These are phyloP conservation scores for Sugiyamaella grinbergsii DNA, from an alignment of 1,139 yeast genomes.

Conservation along the genomic window DNA sequence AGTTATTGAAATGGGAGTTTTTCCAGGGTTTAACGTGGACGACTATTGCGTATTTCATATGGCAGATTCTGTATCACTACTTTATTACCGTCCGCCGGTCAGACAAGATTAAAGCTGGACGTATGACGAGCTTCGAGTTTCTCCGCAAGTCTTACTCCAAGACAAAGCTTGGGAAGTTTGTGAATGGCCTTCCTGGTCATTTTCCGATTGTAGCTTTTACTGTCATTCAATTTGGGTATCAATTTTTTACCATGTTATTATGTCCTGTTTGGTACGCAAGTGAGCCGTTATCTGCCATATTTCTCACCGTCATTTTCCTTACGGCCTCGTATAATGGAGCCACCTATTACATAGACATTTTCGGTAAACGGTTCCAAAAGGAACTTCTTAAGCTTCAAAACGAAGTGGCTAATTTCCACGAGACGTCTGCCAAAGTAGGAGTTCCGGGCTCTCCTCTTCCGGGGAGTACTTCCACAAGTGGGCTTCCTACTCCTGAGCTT, in stretches of 20 bases:
- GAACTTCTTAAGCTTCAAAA: conserved; percentile 71
- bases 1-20: conserved; percentile 68
- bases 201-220: conserved; percentile 86
- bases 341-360: conserved; percentile 86
- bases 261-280: conserved; percentile 85
- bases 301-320: conserved; percentile 69
- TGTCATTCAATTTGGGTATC: conserved; percentile 82
- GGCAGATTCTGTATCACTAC: conserved; percentile 91
- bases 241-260: conserved; percentile 81
- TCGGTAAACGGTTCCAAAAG: conserved; percentile 78
- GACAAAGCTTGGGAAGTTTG: conserved; percentile 70
- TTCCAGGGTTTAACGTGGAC: conserved; percentile 75
- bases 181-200: conserved; percentile 78
- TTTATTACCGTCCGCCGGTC: conserved; percentile 82
- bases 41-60: conserved; percentile 79
- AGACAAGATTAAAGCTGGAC: conserved; percentile 81
- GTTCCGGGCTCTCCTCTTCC: conserved; percentile 4
- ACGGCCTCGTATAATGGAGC: conserved; percentile 93
- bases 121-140: conserved; percentile 85
- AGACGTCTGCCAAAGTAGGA: conserved; percentile 3
- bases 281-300: conserved; percentile 65
- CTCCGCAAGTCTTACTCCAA: conserved; percentile 70
- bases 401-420: conserved; percentile 54
- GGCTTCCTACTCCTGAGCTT: conserved; percentile 15
- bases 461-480: conserved; percentile 10